Conservation (phyloP, 345 rosid genomes). For the Rhodamnia rubescens region DNA sequence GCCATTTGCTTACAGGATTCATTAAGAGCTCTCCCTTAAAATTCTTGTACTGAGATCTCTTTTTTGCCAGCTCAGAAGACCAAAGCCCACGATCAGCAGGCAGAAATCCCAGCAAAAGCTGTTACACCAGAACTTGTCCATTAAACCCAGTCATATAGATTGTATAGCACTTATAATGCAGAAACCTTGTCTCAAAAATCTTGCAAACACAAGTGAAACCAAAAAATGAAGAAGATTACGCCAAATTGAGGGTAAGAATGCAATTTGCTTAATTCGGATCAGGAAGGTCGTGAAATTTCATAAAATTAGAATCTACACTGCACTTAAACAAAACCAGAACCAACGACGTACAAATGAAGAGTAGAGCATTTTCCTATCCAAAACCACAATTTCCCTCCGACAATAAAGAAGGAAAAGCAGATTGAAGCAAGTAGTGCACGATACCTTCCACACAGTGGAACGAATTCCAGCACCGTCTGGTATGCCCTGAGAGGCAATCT, state of each 20-base stretch:
- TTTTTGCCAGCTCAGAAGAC: constrained; percentile 76
- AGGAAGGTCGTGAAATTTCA: background rate
- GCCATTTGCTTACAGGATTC: constrained; percentile 69
- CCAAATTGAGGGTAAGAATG: background rate
- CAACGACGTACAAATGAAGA: background rate
- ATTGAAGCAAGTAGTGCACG: background rate
- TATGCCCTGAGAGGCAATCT: constrained; percentile 68
- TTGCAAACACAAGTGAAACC: background rate
- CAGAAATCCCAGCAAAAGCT: constrained; percentile 78
- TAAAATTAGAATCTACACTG: background rate
- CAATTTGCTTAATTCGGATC: background rate
- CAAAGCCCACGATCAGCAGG: constrained; percentile 75
- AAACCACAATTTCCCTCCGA: background rate
- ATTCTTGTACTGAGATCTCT: constrained; percentile 78
- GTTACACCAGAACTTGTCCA: constrained; percentile 1
- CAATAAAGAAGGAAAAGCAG: background rate
- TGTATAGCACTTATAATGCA: background rate
- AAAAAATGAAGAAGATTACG: background rate
- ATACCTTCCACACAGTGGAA: constrained; percentile 87
- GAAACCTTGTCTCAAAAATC: background rate
- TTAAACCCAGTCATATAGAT: background rate
- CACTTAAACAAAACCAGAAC: background rate
- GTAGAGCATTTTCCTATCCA: background rate
- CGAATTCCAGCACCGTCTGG: constrained; percentile 86
- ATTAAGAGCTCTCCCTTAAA: constrained; percentile 86